Percentiles rank a stretch among this genome's conserved stretches.
phyloP scores from a whole-genome alignment of 2,329 filamentous ascomycete species.

The Paracorniculantispora psalliotae region DNA sequence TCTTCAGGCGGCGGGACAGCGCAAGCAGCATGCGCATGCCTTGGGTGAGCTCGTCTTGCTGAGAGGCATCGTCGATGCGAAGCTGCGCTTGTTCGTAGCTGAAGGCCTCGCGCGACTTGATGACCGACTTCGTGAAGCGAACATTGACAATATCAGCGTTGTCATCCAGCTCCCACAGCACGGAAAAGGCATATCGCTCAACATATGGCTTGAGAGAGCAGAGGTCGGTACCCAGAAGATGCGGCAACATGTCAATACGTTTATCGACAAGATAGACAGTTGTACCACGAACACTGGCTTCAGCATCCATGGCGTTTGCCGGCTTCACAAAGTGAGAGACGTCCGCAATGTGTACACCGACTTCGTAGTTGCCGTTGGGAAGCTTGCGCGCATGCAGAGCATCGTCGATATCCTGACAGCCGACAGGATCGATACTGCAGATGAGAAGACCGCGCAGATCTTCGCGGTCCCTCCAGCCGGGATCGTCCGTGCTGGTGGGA shows the following conservation, averaged over 20 bases:
- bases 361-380: slow-evolving; percentile 90
- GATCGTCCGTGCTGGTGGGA: slow-evolving; percentile 70
- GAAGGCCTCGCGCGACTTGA: slow-evolving; percentile 92
- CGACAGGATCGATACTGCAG: slow-evolving; percentile 94
- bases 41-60: slow-evolving; percentile 82
- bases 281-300: slow-evolving; percentile 89
- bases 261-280: slow-evolving; percentile 98
- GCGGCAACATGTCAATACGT: slow-evolving; percentile 98
- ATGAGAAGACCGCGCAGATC: slow-evolving; percentile 84
- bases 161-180: slow-evolving; percentile 81
- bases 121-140: slow-evolving; percentile 96
- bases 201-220: slow-evolving; percentile 97
- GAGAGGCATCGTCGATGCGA: slow-evolving; percentile 82
- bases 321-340: slow-evolving; percentile 99
- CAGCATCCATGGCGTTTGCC: slow-evolving; percentile 92
- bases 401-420: slow-evolving; percentile 97
- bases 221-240: slow-evolving; percentile 89
- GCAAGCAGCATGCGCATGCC: slow-evolving; percentile 83
- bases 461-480: slow-evolving; percentile 78
- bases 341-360: slow-evolving; percentile 97
- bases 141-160: slow-evolving; percentile 79
- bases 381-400: slow-evolving; percentile 81
- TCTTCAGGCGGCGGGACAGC: slow-evolving; percentile 87
- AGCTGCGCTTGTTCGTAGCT: slow-evolving; percentile 96
- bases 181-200: slow-evolving; percentile 85